Evolutionary conservation across 2,329 filamentous ascomycete genomes (phyloP), one percentile per base, ranked within the genome.

Genomic region (Neofusicoccum kwambonambiense): DNA sequence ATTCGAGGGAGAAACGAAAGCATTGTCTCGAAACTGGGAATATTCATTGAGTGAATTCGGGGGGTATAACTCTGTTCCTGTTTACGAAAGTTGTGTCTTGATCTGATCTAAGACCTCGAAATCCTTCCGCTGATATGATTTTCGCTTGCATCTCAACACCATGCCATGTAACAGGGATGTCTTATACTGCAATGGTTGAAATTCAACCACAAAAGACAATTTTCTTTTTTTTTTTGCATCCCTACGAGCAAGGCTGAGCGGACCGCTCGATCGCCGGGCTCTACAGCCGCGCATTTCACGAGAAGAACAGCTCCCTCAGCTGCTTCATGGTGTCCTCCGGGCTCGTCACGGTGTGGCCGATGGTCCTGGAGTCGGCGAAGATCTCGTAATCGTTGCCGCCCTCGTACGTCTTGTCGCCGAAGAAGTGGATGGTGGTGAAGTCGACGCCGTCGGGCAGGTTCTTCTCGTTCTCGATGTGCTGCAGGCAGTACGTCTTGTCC

Each of bases 351-450:
- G 89, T 83, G 80, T 99, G 95, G 1, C 95, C 95, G 66, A 90
- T 88, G 41, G 91, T 96, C 74, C 94, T 85, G 63, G 85, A 75
- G 76, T 98, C 94, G 69, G 81, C 83, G 79, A 90, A 98, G 76
- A 99, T 97, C 83, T 98, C 94, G 76, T 89, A 94, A 80, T 99
- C 95, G 78, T 98, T 99, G 67, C 95, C 95, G 68, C 95, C 94
- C 77, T 89, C 80, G 75, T 87, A 89, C 31, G 91, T 91, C 89
- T 98, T 99, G 85, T 99, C 95, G 69, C 95, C 95, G 74, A 98
- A 99, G 86, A 98, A 98, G 84, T 98, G 95, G 71, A 98, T 90
- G 50, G 87, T 94, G 70, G 87, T 91, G 84, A 94, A 98, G 27
- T 88, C 81, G 68, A 96, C 82, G 68, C 90, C 89, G 73, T 87